A percentile compares a stretch with the other conserved stretches of the same genome.
These are phyloP conservation scores for Pelargonium citronellum DNA, from an alignment of 441 rosid species.

Conservation along the genomic window DNA sequence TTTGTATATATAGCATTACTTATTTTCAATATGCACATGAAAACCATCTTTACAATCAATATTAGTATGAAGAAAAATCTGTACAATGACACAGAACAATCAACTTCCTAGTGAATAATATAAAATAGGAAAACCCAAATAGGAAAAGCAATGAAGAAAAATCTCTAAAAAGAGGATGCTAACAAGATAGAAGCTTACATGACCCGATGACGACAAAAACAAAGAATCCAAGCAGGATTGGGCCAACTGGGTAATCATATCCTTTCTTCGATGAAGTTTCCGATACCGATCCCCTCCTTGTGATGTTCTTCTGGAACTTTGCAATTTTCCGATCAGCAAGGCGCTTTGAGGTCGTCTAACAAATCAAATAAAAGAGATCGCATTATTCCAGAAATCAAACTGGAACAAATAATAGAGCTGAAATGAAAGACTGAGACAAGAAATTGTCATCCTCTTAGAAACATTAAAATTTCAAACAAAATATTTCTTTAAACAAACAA, in stretches of 20 bases:
- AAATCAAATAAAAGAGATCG: not conserved
- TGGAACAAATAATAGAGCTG: not conserved
- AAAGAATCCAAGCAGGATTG: conserved; percentile 30
- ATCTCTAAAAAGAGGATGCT: not conserved
- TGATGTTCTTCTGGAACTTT: conserved; percentile 33
- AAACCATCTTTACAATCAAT: too few species aligned
- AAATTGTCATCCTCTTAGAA: not conserved
- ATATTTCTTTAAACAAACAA: too few species aligned
- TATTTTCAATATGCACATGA: too few species aligned
- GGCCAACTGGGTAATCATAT: conserved; percentile 30
- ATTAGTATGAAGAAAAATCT: too few species aligned
- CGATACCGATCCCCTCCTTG: conserved; percentile 31
- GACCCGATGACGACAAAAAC: conserved; percentile 37
- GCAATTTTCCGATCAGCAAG: conserved; percentile 31
- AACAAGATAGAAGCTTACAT: conserved; percentile 22
- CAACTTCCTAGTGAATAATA: too few species aligned
- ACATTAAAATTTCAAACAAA: not conserved
- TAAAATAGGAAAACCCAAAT: too few species aligned
- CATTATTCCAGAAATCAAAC: not conserved
- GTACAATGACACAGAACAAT: too few species aligned
- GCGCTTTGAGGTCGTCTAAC: conserved; percentile 25
- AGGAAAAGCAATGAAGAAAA: too few species aligned
- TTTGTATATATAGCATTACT: too few species aligned
- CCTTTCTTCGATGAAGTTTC: conserved; percentile 28
- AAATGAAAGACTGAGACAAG: not conserved